Base-by-base conservation (phyloP, 1,284 basidiomycete species). In the Inonotus hispidus region DNA sequence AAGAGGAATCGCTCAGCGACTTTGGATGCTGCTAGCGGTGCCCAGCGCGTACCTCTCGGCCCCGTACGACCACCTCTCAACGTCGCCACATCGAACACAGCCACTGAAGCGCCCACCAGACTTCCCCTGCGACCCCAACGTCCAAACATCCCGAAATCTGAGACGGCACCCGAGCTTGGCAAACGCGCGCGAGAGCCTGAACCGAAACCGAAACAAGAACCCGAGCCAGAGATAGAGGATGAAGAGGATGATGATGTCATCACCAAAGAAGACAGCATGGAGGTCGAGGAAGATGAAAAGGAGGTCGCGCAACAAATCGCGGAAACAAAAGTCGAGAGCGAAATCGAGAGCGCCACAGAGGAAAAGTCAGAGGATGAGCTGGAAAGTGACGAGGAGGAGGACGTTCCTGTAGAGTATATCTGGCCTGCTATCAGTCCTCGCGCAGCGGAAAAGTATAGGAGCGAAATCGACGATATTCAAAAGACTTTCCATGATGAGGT, bases 401-500 rank as follows among this genome's bases (percentile, higher is more conserved):
- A 66, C n/a, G 67, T 69, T 19, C 73, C 74, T 5, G 72, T 78
- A 27, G 21, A 50, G 13, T 80, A 81, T 58, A 68, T 84, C 49
- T 91, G 88, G 88, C 90, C 89, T 14, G 84, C 88, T 46, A 74
- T 87, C 62, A 77, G 82, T 39, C 85, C 87, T 11, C 80, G 80
- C 45, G 82, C 79, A 61, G 82, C 79, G 11, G 68, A 79, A 62
- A 77, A 77, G 64, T 85, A 85, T 67, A 73, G 82, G 70, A 77
- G 75, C 55, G 80, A 90, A 67, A 74, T 92, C 47, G 79, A 87
- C 16, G 80, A 82, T 16, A 79, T 96, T 66, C 88, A 87, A 68
- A 80, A 85, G 56, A 77, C 77, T 45, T 91, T 93, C 74, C 80
- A 87, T 49, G 92, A 94, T 64, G 87, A 92, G 59, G 79, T 90